Evolutionary conservation across 116 monocot genomes (phyloP).

Genomic region (Posidonia oceanica): DNA sequence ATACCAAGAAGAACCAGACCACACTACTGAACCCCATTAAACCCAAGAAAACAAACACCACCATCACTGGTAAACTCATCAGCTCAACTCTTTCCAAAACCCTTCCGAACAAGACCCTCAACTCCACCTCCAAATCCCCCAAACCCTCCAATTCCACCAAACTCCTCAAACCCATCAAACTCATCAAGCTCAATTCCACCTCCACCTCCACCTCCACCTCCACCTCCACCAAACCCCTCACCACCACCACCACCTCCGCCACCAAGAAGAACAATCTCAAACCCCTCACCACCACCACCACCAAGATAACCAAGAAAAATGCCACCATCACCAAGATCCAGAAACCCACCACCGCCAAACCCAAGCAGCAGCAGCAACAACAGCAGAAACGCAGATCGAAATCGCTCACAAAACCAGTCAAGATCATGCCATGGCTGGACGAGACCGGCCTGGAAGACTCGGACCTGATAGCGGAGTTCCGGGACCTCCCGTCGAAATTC

Average conservation of each 20-base stretch:
- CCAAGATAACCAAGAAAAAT: neutral
- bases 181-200: constrained; percentile 7
- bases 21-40: constrained; percentile 5
- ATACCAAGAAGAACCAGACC: neutral
- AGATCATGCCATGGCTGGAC: constrained; percentile 17
- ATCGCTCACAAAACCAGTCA: neutral
- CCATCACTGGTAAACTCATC: no score
- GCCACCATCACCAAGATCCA: no score
- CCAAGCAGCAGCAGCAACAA: no score
- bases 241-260: no score
- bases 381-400: neutral
- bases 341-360: no score
- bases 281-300: neutral
- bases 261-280: no score
- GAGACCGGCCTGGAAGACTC: constrained; percentile 10
- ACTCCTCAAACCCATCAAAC: neutral
- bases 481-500: constrained; percentile 49
- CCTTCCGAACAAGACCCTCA: no score
- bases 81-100: no score
- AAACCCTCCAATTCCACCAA: constrained; percentile 19
- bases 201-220: neutral
- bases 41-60: no score
- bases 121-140: no score
- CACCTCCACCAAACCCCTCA: neutral
- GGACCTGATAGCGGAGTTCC: constrained; percentile 60